A percentile compares a stretch with the other conserved stretches of the same genome.
phyloP scores from a whole-genome alignment of 2,329 filamentous ascomycete genomes.

The Aspergillus ochraceoroseus region DNA sequence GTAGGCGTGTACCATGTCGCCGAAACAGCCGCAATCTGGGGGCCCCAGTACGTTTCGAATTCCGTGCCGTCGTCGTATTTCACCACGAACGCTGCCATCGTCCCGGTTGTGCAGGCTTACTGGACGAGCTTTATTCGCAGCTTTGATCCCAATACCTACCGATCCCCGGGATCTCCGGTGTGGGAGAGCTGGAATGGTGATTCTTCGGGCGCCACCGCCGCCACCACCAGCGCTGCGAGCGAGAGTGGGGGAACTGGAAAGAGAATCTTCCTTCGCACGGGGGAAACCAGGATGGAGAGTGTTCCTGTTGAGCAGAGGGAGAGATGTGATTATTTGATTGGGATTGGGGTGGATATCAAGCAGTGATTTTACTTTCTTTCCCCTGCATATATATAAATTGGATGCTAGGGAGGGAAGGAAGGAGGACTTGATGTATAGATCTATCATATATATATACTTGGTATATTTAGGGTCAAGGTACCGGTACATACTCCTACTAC shows the following conservation, averaged over 20 bases:
- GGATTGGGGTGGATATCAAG: slow-evolving; percentile 47
- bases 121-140: slow-evolving; percentile 68
- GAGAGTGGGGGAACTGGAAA: slow-evolving; percentile 27
- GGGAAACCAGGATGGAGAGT: slow-evolving; percentile 46
- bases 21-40: slow-evolving; percentile 64
- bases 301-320: slow-evolving; percentile 39
- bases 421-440: too few species aligned
- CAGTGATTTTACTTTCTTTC: slow-evolving; percentile 35
- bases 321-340: slow-evolving; percentile 49
- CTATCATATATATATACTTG: too few species aligned
- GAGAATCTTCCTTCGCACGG: slow-evolving; percentile 43
- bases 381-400: too few species aligned
- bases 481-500: too few species aligned
- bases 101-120: slow-evolving; percentile 62
- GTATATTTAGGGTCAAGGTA: too few species aligned
- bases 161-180: slow-evolving; percentile 44
- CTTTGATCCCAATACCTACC: slow-evolving; percentile 60
- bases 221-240: too few species aligned
- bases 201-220: too few species aligned
- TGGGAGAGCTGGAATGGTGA: slow-evolving; percentile 50
- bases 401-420: too few species aligned
- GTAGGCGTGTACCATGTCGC: slow-evolving; percentile 63
- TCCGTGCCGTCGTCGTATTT: slow-evolving; percentile 54
- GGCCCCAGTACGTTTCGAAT: slow-evolving; percentile 52
- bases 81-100: slow-evolving; percentile 53